Evolutionary conservation across 1,284 basidiomycete species (phyloP).

Genomic region (Cerrena zonata): DNA sequence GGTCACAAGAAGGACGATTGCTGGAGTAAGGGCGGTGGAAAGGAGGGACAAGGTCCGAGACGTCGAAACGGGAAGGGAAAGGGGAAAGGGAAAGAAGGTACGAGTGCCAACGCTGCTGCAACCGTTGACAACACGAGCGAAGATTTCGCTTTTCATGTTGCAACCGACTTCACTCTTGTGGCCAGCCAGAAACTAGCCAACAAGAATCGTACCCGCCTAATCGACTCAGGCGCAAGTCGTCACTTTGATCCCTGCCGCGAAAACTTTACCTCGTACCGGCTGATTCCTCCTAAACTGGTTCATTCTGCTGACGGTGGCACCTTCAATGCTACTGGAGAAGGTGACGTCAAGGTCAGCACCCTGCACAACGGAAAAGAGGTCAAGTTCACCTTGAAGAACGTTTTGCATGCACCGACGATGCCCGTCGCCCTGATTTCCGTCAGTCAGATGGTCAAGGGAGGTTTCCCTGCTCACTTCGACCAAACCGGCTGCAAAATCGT

Average conservation of each 20-base stretch:
- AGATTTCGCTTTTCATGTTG: too few relatives aligned
- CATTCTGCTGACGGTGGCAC: constrained; percentile 26
- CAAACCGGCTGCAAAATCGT: too few relatives aligned
- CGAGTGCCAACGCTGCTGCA: too few relatives aligned
- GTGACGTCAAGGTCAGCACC: constrained; percentile 26
- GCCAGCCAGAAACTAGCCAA: too few relatives aligned
- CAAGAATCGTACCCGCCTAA: constrained; percentile 20
- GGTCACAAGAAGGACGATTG: constrained; percentile 24
- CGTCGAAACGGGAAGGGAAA: too few relatives aligned
- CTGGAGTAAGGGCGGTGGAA: constrained; percentile 25
- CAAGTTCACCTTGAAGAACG: constrained; percentile 22
- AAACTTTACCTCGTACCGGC: constrained; percentile 17
- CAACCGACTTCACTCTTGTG: too few relatives aligned
- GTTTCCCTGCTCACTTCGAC: too few relatives aligned
- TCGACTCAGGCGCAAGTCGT: constrained; percentile 30
- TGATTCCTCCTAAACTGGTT: constrained; percentile 23
- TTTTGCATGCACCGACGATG: constrained; percentile 31
- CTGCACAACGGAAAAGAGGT: constrained; percentile 23
- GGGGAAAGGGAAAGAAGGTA: too few relatives aligned
- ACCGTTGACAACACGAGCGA: too few relatives aligned
- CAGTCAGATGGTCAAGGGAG: constrained; percentile 17
- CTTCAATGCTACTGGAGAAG: constrained; percentile 28
- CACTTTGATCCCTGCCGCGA: constrained; percentile 31
- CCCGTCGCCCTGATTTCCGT: constrained; percentile 32
- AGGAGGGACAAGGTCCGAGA: too few relatives aligned